phyloP scores from a whole-genome alignment of 192 early-diverging fungal species.

The Coemansia sp. region DNA sequence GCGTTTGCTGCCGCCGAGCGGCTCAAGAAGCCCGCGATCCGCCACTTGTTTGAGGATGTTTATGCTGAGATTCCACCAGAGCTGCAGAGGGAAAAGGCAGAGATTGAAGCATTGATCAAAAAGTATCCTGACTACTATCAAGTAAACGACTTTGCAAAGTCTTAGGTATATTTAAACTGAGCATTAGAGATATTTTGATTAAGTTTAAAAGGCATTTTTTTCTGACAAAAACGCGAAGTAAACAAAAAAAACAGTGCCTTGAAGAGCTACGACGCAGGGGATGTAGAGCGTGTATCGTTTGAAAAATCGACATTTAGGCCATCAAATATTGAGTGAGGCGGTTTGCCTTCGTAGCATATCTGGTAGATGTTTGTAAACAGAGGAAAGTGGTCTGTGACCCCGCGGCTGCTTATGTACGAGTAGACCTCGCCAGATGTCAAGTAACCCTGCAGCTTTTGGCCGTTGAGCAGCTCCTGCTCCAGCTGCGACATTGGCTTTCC shows the following conservation, averaged over 20 bases:
- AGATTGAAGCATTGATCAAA: conserved; percentile 73
- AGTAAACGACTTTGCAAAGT: conserved; percentile 51
- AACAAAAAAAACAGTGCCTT: no score
- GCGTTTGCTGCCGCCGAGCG: conserved; percentile 85
- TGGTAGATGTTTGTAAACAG: conserved; percentile 91
- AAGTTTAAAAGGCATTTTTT: no score
- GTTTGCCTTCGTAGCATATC: conserved; percentile 79
- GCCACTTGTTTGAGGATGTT: conserved; percentile 89
- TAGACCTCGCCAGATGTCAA: conserved; percentile 86
- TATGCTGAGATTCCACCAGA: conserved; percentile 82
- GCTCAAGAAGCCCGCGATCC: conserved; percentile 81
- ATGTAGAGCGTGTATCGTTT: conserved; percentile 28
- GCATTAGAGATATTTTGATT: no score
- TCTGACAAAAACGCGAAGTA: no score
- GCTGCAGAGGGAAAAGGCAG: conserved; percentile 74
- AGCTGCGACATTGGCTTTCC: conserved; percentile 92
- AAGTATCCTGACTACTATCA: conserved; percentile 87
- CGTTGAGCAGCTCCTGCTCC: conserved; percentile 91
- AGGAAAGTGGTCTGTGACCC: conserved; percentile 75
- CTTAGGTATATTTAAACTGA: no score
- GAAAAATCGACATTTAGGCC: conserved; percentile 55
- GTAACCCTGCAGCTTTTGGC: conserved; percentile 97
- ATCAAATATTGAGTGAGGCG: conserved; percentile 66
- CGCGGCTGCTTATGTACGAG: conserved; percentile 68
- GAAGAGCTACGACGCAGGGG: conserved; percentile 1